Evolutionary conservation across 2,329 filamentous ascomycete species (phyloP).

Genomic region (Aplosporella prunicola): DNA sequence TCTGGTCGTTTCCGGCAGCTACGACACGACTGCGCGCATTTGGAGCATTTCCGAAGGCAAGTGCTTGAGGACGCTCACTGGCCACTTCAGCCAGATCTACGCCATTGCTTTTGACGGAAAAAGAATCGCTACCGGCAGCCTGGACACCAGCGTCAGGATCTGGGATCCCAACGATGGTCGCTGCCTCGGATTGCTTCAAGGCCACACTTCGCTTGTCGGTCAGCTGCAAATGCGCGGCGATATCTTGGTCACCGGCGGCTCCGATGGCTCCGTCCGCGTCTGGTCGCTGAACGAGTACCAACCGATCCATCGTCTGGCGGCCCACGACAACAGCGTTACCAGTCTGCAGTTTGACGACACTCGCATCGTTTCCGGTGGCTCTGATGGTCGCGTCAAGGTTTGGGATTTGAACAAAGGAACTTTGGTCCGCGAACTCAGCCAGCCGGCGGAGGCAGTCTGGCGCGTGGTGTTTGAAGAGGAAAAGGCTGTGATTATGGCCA

Average conservation of each 20-base stretch:
- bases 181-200: slow-evolving; percentile 85
- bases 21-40: slow-evolving; percentile 92
- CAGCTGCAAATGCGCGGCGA: slow-evolving; percentile 93
- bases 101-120: slow-evolving; percentile 95
- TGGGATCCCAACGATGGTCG: slow-evolving; percentile 80
- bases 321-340: slow-evolving; percentile 97
- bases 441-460: slow-evolving; percentile 92
- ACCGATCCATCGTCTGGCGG: slow-evolving; percentile 86
- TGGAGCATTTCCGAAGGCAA: slow-evolving; percentile 97
- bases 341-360: slow-evolving; percentile 96
- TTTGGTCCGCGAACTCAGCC: slow-evolving; percentile 81
- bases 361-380: slow-evolving; percentile 89
- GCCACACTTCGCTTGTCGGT: slow-evolving; percentile 92
- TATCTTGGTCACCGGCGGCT: slow-evolving; percentile 90
- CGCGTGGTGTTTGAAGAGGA: slow-evolving; percentile 96
- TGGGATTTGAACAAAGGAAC: slow-evolving; percentile 93
- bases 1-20: slow-evolving; percentile 94
- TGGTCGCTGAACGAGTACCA: slow-evolving; percentile 90
- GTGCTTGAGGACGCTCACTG: slow-evolving; percentile 79
- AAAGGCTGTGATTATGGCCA: slow-evolving; percentile 92
- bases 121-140: slow-evolving; percentile 84
- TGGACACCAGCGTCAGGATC: slow-evolving; percentile 93
- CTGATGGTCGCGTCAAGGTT: slow-evolving; percentile 95
- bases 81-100: slow-evolving; percentile 98
- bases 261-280: slow-evolving; percentile 89